Conservation (phyloP, 257 asterid genomes). For the Solanum dulcamara region DNA sequence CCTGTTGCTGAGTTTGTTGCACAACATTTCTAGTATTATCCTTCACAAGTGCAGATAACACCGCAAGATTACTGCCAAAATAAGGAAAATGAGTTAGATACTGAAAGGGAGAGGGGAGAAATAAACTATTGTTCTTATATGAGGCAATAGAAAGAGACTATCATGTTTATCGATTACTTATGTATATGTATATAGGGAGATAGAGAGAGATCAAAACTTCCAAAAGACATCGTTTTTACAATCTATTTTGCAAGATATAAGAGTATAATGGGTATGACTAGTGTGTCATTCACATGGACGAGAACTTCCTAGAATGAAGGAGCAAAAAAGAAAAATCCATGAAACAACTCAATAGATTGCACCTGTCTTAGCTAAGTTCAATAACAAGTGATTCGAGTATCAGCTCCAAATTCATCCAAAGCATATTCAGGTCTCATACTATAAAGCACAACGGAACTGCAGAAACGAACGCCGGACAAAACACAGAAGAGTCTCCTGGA, state of each 20-base stretch:
- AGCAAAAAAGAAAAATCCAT: background rate
- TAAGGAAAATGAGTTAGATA: constrained; percentile 7
- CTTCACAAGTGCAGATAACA: constrained; percentile 67
- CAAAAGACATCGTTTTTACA: background rate
- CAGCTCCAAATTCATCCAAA: background rate
- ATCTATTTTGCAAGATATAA: background rate
- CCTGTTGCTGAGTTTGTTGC: constrained; percentile 59
- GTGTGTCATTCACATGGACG: background rate
- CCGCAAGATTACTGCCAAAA: constrained; percentile 58
- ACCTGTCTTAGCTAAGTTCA: background rate
- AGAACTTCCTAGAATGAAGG: background rate
- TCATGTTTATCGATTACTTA: background rate
- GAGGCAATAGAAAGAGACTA: background rate
- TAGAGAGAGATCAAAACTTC: background rate
- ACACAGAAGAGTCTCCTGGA: background rate
- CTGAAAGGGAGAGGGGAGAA: background rate
- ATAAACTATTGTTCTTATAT: background rate
- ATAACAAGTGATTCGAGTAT: background rate
- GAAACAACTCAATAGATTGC: background rate
- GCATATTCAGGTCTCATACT: background rate
- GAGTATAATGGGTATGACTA: background rate
- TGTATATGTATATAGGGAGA: background rate
- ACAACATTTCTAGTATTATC: constrained; percentile 50
- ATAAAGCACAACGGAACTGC: background rate
- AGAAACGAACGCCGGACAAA: background rate